Percentiles rank a stretch among this genome's conserved stretches.
These are phyloP conservation scores for Magnusiomyces fungicola DNA, from an alignment of 1,139 yeast species.

Conservation along the genomic window DNA sequence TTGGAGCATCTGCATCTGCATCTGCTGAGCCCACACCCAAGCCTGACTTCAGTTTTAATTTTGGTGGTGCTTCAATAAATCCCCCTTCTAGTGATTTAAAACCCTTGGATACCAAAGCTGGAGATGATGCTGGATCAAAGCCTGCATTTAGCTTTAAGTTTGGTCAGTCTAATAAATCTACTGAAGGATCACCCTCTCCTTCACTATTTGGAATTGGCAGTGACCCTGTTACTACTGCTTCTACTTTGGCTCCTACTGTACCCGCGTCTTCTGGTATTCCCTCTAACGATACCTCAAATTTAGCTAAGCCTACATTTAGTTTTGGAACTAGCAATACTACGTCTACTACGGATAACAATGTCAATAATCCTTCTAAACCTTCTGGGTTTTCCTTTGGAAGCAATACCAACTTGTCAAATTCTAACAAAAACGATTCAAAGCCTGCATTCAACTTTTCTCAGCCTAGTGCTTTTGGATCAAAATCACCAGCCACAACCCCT, in stretches of 20 bases:
- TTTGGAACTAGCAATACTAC: no score
- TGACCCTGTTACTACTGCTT: not conserved
- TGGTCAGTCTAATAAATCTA: not conserved
- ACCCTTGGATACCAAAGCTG: not conserved
- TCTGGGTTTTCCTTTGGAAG: not conserved
- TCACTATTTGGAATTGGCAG: not conserved
- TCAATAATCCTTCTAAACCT: not conserved
- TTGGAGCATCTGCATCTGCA: no score
- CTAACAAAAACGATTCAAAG: not conserved
- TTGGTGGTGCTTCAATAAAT: constrained; percentile 1
- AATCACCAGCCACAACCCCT: no score
- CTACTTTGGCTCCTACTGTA: no score
- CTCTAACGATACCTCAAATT: no score
- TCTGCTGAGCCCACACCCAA: not conserved
- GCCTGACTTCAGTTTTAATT: constrained; percentile 2
- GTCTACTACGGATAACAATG: no score
- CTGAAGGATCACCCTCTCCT: no score
- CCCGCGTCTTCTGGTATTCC: no score
- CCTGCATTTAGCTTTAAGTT: not conserved
- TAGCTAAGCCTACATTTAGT: no score
- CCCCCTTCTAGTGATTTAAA: constrained; percentile 2
- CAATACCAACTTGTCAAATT: not conserved
- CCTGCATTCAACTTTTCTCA: not conserved
- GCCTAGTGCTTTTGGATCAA: not conserved
- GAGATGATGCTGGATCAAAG: not conserved